Evolutionary conservation across 2,329 filamentous ascomycete species (phyloP).

Genomic region (Penicillium digitatum): DNA sequence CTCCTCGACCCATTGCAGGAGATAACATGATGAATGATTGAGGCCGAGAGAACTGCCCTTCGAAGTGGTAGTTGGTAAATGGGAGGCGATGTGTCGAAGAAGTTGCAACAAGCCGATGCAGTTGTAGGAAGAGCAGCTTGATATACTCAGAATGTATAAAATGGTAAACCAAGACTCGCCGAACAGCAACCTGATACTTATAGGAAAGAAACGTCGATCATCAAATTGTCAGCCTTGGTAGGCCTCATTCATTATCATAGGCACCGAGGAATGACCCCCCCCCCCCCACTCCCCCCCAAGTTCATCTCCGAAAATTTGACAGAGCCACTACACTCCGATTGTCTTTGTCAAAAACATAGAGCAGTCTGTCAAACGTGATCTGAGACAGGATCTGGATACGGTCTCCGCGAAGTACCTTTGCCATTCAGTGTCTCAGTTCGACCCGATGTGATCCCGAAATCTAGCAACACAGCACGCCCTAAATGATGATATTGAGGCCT

Average conservation of each 20-base stretch:
- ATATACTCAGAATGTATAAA: constrained; percentile 3
- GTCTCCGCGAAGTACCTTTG: neutral
- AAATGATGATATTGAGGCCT: neutral
- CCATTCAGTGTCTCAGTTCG: neutral
- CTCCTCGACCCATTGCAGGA: constrained; percentile 38
- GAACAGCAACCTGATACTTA: neutral
- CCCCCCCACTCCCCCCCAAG: neutral
- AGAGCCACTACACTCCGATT: neutral
- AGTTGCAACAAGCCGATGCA: neutral
- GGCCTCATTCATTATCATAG: constrained; percentile 4
- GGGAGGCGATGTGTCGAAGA: neutral
- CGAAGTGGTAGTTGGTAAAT: neutral
- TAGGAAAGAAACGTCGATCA: neutral
- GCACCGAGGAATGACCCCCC: constrained; percentile 4
- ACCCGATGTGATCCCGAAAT: neutral
- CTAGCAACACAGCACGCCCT: neutral
- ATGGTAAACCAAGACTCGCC: neutral
- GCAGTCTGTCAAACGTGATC: constrained; percentile 16
- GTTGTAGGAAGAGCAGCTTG: constrained; percentile 4
- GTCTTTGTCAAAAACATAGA: neutral
- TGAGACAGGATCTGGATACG: constrained; percentile 12
- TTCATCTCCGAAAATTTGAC: neutral
- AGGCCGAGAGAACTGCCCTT: neutral
- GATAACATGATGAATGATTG: neutral
- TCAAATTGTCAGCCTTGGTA: constrained; percentile 11